Base-by-base conservation (phyloP, 108 stramenopile species). In the Cyclotella distinguenda region DNA sequence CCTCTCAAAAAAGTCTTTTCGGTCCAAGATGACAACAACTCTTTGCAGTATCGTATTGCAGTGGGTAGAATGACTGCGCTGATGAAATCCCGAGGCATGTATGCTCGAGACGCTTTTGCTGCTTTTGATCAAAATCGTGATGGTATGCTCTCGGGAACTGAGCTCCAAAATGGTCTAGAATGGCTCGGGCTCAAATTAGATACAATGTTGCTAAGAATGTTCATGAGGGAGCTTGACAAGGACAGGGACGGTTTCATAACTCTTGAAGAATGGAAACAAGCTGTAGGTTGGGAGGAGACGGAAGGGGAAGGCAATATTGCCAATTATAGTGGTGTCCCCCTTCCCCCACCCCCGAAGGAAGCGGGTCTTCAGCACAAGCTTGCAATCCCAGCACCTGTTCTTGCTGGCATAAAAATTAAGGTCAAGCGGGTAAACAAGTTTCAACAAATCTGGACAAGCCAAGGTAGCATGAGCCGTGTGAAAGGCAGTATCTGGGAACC, bases 401-500 rank as follows among this genome's bases (percentile, higher is more conserved):
- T 95, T 21, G 90, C 91, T 22, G 84, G 84, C 12, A 88, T 95
- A 71, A 93, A 93, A 86, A 77, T 98, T 21, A 98, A 98, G 82
- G 92, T 96, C 23, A 94, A 90, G 69, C 89, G 87, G 64, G 84
- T 86, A 4, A 79, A 80, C 6, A 93, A 82, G 49, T 94, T 97
- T 77, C 79, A 68, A 33, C 52, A 78, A 65, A 66, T 98, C 7
- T 98, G 97, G 97, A 95, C 82, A 32, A 95, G 91, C 32, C 93
- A 96, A 74, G 97, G 96, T 32, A 95, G 91, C 33, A 92, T 95
- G 88, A 86, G 93, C 38, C 80, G 95, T 2, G 60, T 89, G 36
- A 93, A 96, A 74, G 93, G 86, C 64, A 90, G 90, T 74, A 82
- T 98, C 52, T 98, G 97, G 97, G 91, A 88, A 38, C 96, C 97